Conservation (phyloP, 306 rosid genomes). For the Canavalia ensiformis region DNA sequence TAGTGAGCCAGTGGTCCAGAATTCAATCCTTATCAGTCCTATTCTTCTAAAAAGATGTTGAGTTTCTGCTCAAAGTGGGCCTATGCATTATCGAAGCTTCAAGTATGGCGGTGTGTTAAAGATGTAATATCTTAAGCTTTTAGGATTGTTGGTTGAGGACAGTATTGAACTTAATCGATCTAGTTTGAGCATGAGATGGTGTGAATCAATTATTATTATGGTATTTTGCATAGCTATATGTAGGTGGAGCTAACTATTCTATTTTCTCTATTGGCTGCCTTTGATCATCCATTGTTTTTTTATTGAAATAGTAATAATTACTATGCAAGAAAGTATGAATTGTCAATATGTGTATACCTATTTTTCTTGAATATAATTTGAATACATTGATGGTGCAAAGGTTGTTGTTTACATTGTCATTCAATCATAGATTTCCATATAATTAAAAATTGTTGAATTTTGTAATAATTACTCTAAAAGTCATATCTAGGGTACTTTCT, state of each 20-base stretch:
- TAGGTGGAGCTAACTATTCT: slow-evolving; percentile 18
- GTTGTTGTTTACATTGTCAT: too few species aligned
- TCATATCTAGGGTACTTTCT: not conserved
- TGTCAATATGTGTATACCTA: not conserved
- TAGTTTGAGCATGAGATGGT: not conserved
- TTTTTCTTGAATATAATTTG: not conserved
- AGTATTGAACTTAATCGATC: not conserved
- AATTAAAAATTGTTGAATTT: too few species aligned
- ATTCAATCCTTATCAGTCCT: not conserved
- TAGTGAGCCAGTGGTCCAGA: not conserved
- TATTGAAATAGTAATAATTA: not conserved
- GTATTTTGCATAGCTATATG: not conserved
- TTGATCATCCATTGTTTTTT: not conserved
- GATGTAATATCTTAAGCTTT: not conserved
- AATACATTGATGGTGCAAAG: too few species aligned
- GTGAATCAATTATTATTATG: not conserved
- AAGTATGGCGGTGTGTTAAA: not conserved
- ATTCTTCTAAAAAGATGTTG: not conserved
- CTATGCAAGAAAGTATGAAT: not conserved
- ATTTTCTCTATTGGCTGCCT: not conserved
- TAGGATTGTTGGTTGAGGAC: not conserved
- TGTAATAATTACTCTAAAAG: too few species aligned
- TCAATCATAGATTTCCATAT: too few species aligned
- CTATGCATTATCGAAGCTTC: not conserved
- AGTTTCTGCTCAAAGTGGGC: not conserved